Conservation (phyloP, 441 rosid species). For the Cnidoscolus chayamansa region DNA sequence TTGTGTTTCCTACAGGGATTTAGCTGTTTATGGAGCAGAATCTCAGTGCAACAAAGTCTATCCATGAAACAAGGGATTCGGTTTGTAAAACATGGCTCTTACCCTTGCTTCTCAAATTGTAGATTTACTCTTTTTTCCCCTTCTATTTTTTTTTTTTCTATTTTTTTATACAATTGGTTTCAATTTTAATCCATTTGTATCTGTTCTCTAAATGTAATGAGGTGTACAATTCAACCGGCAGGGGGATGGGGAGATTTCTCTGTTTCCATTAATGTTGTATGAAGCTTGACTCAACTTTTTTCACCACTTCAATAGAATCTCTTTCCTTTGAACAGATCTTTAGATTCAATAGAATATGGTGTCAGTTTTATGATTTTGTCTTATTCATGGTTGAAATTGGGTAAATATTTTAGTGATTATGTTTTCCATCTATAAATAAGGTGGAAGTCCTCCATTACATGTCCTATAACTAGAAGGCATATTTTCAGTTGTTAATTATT, state of each 20-base stretch:
- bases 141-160: neutral
- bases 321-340: neutral
- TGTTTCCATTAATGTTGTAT: constrained; percentile 24
- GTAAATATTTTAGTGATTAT: neutral
- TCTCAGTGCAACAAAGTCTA: neutral
- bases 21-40: constrained; percentile 23
- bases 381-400: neutral
- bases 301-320: constrained; percentile 19
- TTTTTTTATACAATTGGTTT: constrained; percentile 6
- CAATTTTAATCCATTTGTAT: constrained; percentile 28
- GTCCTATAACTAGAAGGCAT: too few species aligned
- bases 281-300: constrained; percentile 21
- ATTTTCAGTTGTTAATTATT: neutral
- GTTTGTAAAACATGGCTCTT: constrained; percentile 32
- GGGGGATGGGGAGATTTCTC: constrained; percentile 18
- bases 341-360: constrained; percentile 7
- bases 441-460: neutral
- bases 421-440: neutral
- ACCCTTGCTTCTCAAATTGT: constrained; percentile 36
- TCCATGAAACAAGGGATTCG: constrained; percentile 14
- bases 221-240: constrained; percentile 40
- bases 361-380: neutral
- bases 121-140: constrained; percentile 24
- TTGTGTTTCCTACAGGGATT: constrained; percentile 27
- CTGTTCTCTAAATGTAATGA: constrained; percentile 32